Evolutionary conservation across 257 asterid genomes (phyloP).

Genomic region (Petunia secreta): DNA sequence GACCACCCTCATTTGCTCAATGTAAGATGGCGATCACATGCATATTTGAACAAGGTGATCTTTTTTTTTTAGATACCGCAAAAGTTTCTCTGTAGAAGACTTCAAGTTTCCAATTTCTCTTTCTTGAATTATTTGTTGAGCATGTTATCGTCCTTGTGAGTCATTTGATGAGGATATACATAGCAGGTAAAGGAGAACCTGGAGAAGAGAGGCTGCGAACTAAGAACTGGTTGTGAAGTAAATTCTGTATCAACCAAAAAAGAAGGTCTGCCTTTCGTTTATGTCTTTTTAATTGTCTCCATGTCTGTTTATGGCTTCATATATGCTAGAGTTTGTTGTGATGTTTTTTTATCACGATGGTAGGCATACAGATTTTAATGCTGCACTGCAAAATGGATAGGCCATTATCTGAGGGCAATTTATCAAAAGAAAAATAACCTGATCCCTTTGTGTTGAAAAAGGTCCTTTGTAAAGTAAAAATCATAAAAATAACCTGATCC

Average conservation of each 20-base stretch:
- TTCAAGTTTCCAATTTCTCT: not conserved
- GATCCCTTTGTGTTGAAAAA: not conserved
- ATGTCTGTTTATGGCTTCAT: not conserved
- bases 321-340: not conserved
- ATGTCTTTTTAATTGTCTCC: not conserved
- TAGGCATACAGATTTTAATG: not conserved
- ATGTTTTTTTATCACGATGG: not conserved
- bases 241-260: constrained; percentile 39
- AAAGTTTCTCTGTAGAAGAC: not conserved
- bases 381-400: not conserved
- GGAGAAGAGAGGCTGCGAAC: no score
- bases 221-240: no score
- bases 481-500: not conserved
- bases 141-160: not conserved
- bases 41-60: constrained; percentile 62
- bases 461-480: not conserved
- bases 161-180: constrained; percentile 13
- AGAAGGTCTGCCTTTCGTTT: constrained; percentile 44
- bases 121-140: not conserved
- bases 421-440: not conserved
- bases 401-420: not conserved
- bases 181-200: constrained; percentile 36
- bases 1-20: constrained; percentile 40
- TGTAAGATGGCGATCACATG: constrained; percentile 72
- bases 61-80: not conserved